Percentiles rank a stretch among this genome's conserved stretches.
phyloP scores from a whole-genome alignment of 176 grass and related monocot genomes.

The Carex kokanica region DNA sequence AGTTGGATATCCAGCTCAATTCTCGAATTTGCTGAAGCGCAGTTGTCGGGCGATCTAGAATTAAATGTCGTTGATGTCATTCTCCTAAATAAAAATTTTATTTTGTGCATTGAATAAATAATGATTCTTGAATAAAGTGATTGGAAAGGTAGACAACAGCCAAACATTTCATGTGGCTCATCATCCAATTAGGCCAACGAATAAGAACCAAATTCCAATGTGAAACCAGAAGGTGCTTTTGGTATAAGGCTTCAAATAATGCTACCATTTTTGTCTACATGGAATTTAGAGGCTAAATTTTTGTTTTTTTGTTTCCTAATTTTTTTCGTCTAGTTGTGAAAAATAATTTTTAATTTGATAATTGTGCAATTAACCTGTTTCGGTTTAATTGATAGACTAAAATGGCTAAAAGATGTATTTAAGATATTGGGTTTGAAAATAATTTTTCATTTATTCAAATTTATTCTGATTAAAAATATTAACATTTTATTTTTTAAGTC shows the following conservation, averaged over 20 bases:
- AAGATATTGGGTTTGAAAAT: too few relatives aligned
- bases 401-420: too few relatives aligned
- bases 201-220: conserved; percentile 15
- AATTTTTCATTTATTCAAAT: too few relatives aligned
- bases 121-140: conserved; percentile 18
- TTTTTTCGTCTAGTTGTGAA: too few relatives aligned
- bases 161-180: conserved; percentile 56
- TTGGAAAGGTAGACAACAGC: conserved; percentile 1
- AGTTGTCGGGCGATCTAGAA: not conserved
- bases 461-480: too few relatives aligned
- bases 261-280: not conserved
- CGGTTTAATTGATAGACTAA: not conserved
- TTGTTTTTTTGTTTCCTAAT: too few relatives aligned
- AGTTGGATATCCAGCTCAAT: conserved; percentile 1
- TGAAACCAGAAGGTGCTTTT: not conserved
- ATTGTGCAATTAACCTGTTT: too few relatives aligned
- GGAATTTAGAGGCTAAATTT: too few relatives aligned
- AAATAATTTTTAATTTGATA: too few relatives aligned
- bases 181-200: conserved; percentile 16
- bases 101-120: not conserved
- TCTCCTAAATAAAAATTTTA: not conserved
- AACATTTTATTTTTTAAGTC: too few relatives aligned
- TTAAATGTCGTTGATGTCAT: not conserved
- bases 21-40: not conserved
- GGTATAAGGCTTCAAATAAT: not conserved